phyloP scores from a whole-genome alignment of 2,329 filamentous ascomycete genomes.

The Blastomyces percursus region DNA sequence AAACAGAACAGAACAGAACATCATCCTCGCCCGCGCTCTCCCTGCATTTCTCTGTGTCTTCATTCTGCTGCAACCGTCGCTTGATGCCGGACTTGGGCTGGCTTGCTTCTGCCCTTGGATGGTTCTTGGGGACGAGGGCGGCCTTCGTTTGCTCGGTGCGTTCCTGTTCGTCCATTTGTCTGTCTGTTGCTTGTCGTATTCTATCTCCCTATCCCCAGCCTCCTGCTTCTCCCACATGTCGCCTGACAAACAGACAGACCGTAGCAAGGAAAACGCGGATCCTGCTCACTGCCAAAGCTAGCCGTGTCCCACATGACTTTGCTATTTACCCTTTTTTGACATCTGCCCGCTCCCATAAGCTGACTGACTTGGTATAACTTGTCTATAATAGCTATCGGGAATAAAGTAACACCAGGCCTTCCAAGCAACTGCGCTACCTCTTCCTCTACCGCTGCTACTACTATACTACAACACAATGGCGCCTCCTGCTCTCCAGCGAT shows the following conservation, averaged over 20 bases:
- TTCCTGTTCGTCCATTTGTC: neutral
- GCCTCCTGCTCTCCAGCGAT: slow-evolving; percentile 6
- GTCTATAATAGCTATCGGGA: neutral
- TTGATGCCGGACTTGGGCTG: neutral
- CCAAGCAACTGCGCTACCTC: neutral
- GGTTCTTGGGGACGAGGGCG: neutral
- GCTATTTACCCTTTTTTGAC: neutral
- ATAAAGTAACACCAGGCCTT: neutral
- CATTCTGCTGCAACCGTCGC: neutral
- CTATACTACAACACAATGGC: slow-evolving; percentile 7
- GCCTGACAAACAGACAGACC: neutral
- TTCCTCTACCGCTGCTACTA: neutral
- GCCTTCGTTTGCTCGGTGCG: neutral
- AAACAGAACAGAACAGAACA: too few relatives aligned
- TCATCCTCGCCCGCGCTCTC: too few relatives aligned
- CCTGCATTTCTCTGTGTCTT: too few relatives aligned
- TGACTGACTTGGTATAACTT: neutral
- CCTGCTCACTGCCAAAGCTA: too few relatives aligned
- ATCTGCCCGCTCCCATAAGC: neutral
- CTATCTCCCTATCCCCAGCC: neutral
- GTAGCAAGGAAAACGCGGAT: neutral
- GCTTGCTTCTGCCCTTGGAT: neutral
- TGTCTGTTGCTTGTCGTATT: too few relatives aligned
- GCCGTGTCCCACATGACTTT: neutral
- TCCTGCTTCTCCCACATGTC: neutral